Evolutionary conservation across 495 filamentous ascomycete species (phyloP).

Genomic region (Choiromyces venosus): DNA sequence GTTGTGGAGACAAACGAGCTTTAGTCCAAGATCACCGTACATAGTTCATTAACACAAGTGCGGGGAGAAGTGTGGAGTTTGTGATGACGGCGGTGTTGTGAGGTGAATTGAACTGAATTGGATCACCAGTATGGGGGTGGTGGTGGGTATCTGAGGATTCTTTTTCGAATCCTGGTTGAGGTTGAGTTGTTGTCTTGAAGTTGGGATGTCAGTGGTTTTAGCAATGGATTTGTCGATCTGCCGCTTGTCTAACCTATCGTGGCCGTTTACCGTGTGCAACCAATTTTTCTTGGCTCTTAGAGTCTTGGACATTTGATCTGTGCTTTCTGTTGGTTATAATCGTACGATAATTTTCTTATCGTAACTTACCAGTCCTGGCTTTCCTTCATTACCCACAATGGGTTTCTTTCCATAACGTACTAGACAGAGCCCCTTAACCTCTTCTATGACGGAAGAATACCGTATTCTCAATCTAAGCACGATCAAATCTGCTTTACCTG

Average conservation of each 20-base stretch:
- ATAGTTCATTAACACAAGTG: slow-evolving; percentile 47
- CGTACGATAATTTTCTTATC: no score
- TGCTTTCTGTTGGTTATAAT: not conserved
- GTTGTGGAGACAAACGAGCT: slow-evolving; percentile 54
- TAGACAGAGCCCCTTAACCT: not conserved
- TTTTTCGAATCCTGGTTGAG: not conserved
- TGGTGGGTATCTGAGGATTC: not conserved
- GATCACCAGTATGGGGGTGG: not conserved
- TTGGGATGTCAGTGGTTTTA: not conserved
- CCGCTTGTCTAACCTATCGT: not conserved
- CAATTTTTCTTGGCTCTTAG: not conserved
- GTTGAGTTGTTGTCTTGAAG: not conserved
- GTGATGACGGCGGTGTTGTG: not conserved
- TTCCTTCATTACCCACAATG: not conserved
- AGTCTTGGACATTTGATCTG: not conserved
- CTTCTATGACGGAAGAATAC: no score
- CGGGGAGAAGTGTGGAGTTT: slow-evolving; percentile 8
- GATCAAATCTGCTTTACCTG: not conserved
- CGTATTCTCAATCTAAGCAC: not conserved
- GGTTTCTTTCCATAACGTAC: not conserved
- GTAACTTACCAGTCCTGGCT: no score
- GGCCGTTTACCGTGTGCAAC: not conserved
- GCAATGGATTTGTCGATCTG: not conserved
- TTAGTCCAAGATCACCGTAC: slow-evolving; percentile 90
- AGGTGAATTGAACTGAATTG: not conserved